phyloP scores from a whole-genome alignment of 192 early-diverging fungal species.

The Dissophora globulifera region DNA sequence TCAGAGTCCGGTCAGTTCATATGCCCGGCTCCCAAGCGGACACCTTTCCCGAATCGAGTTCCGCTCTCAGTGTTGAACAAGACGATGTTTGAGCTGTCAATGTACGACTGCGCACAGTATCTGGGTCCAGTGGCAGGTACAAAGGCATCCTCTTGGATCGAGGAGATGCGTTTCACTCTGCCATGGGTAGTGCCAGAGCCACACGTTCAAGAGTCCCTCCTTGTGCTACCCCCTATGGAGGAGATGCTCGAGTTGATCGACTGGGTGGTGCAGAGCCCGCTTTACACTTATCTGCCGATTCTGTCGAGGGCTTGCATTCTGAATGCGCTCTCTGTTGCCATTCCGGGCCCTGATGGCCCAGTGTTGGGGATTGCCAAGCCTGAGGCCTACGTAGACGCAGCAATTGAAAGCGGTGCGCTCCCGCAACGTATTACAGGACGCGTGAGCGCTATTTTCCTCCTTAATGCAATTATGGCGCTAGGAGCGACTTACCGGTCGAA shows the following conservation, averaged over 20 bases:
- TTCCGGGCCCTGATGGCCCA: conserved; percentile 14
- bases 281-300: conserved; percentile 40
- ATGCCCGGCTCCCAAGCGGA: conserved; percentile 25
- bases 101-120: conserved; percentile 42
- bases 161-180: conserved; percentile 50
- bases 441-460: conserved; percentile 40
- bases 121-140: conserved; percentile 47
- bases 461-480: conserved; percentile 49
- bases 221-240: conserved; percentile 27
- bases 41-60: conserved; percentile 30
- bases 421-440: conserved; percentile 47
- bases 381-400: neutral
- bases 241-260: conserved; percentile 41
- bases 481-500: conserved; percentile 47
- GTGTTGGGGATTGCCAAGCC: conserved; percentile 3
- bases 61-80: conserved; percentile 46
- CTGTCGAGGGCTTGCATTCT: conserved; percentile 41
- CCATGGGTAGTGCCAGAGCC: conserved; percentile 51
- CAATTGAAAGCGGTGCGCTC: neutral
- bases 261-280: conserved; percentile 48
- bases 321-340: conserved; percentile 33
- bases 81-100: conserved; percentile 52
- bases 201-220: conserved; percentile 29
- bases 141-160: conserved; percentile 25
- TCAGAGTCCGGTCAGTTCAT: conserved; percentile 27